Base-by-base conservation (phyloP, 192 early-diverging fungal genomes). In the Umbelopsis sp. region DNA sequence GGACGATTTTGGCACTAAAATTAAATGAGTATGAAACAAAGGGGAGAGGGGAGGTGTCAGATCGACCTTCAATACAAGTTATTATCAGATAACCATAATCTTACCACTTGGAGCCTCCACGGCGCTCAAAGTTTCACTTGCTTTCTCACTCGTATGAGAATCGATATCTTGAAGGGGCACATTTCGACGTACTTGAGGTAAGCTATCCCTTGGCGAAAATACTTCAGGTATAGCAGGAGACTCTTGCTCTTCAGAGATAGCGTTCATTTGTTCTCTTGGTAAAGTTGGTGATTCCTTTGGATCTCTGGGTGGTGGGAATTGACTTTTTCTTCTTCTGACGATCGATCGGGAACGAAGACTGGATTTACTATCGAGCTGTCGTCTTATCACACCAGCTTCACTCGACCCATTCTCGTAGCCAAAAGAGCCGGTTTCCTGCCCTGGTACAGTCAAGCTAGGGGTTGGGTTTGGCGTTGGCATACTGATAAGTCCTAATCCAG, bases 401-500 rank as follows among this genome's bases (percentile, higher is more conserved):
- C 17, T 17, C 5, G 56, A 62, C 17, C 31, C 31, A 34, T 34
- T 62, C 8, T 62, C 56, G 31, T 20, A 20, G 2, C 5, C 29
- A 34, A 10, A 11, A 1, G 56, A 20, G 11, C 31, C 52, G 25
- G 24, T 29, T 7, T 49, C 47, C 56, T 62, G 56, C 56, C 56
- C 26, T 34, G 56, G 17, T 2, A 34, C 31, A 32, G 56, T 12
- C 16, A 62, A 32, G 2, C 56, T 32, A 62, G 56, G 56, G 31
- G 56, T 34, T 34, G 56, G 56, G 17, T 36, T 62, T 14, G 56
- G 56, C 31, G 31, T 34, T n/a, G 56, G 56, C 56, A 62, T 62
- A 34, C 4, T 62, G 16, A 62, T 62, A 11, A 62, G 31, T 11
- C 56, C 56, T 34, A 62, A 26, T 2, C 56, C 56, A 62, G 56